Conservation (phyloP, 164 flowering plant species). For the Nelumbo lutea region DNA sequence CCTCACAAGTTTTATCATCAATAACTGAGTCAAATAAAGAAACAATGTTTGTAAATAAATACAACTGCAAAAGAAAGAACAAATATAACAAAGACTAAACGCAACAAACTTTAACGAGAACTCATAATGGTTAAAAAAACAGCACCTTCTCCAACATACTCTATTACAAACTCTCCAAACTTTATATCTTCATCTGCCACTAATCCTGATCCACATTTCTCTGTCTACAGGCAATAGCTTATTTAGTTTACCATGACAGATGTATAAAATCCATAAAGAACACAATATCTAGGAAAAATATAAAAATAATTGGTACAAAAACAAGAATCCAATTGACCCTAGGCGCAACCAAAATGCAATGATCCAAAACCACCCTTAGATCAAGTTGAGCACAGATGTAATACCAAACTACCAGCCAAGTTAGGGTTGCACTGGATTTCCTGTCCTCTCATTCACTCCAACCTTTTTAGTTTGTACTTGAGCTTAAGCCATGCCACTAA, state of each 20-base stretch:
- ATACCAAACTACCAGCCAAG: too few species aligned
- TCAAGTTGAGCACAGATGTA: too few species aligned
- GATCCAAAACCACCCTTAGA: too few species aligned
- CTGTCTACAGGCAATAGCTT: constrained; percentile 61
- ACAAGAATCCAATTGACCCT: neutral
- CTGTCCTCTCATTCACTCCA: too few species aligned
- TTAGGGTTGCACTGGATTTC: too few species aligned
- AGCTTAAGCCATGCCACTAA: too few species aligned
- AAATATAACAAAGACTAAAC: neutral
- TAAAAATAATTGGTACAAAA: neutral
- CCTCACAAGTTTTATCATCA: constrained; percentile 96
- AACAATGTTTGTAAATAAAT: constrained; percentile 6
- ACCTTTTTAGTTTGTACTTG: too few species aligned
- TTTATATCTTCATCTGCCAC: constrained; percentile 93
- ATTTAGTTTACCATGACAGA: constrained; percentile 4
- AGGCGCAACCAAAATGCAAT: too few species aligned
- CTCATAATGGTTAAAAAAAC: constrained; percentile 2
- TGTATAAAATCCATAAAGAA: neutral
- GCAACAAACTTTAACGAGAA: neutral
- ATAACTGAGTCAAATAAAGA: constrained; percentile 52
- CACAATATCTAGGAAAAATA: neutral
- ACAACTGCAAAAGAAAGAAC: neutral
- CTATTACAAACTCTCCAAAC: constrained; percentile 87
- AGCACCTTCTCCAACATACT: constrained; percentile 98
- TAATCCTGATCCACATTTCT: constrained; percentile 93